Evolutionary conservation across 2,329 filamentous ascomycete species (phyloP).

Genomic region (Berkeleyomyces basicola): DNA sequence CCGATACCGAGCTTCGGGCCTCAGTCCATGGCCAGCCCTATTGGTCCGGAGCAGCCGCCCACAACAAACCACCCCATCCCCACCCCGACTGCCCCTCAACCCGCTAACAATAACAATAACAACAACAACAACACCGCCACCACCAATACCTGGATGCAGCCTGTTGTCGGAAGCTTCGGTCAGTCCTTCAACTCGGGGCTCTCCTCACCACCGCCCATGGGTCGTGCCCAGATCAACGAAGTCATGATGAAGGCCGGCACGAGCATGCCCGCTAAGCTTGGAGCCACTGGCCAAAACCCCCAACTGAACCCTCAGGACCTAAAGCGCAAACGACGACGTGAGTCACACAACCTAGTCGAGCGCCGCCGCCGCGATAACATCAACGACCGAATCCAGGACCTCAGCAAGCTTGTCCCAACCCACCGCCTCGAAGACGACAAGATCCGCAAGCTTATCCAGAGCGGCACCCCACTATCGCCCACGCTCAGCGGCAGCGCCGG

Average conservation of each 20-base stretch:
- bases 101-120: neutral
- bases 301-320: slow-evolving; percentile 69
- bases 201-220: slow-evolving; percentile 58
- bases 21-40: slow-evolving; percentile 58
- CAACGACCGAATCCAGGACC: slow-evolving; percentile 93
- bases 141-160: slow-evolving; percentile 23
- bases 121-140: slow-evolving; percentile 4
- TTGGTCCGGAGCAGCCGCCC: slow-evolving; percentile 30
- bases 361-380: slow-evolving; percentile 92
- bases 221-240: slow-evolving; percentile 67
- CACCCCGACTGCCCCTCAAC: slow-evolving; percentile 62
- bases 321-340: slow-evolving; percentile 76
- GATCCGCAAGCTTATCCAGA: slow-evolving; percentile 84
- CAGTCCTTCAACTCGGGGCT: slow-evolving; percentile 83
- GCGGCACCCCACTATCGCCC: slow-evolving; percentile 77
- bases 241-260: slow-evolving; percentile 76
- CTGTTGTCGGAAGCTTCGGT: slow-evolving; percentile 62
- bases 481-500: slow-evolving; percentile 73
- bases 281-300: slow-evolving; percentile 20
- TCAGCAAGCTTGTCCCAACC: slow-evolving; percentile 79
- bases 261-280: slow-evolving; percentile 79
- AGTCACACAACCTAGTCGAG: slow-evolving; percentile 94
- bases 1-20: slow-evolving; percentile 47
- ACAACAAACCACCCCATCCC: slow-evolving; percentile 57
- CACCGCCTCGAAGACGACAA: slow-evolving; percentile 95